Percentiles rank a stretch among this genome's conserved stretches.
phyloP scores from a whole-genome alignment of 768 basidiomycete species.

The Lepiota subincarnata region DNA sequence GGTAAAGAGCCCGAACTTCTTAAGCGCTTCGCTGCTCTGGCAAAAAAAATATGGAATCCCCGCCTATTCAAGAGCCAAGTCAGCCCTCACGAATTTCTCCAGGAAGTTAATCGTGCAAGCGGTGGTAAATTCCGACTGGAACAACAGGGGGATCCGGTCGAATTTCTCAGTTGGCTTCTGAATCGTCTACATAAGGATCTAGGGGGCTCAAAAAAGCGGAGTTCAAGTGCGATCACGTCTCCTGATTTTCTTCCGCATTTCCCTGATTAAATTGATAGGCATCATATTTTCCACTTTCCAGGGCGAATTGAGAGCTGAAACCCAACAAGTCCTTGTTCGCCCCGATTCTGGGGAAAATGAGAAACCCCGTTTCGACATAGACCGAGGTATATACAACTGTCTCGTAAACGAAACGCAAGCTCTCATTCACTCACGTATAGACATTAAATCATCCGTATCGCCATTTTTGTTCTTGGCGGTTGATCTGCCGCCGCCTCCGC shows the following conservation, averaged over 20 bases:
- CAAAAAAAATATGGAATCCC: conserved; percentile 96
- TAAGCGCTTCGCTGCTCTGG: conserved; percentile 79
- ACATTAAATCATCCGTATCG: conserved; percentile 79
- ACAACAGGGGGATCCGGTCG: conserved; percentile 92
- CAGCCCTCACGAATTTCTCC: conserved; percentile 97
- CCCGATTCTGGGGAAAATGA: conserved; percentile 69
- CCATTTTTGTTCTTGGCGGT: conserved; percentile 96
- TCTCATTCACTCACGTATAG: conserved; percentile 35
- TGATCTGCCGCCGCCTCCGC: conserved; percentile 94
- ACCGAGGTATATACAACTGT: conserved; percentile 61
- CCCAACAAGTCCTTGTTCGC: conserved; percentile 87
- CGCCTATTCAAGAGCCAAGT: conserved; percentile 96
- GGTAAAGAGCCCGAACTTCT: conserved; percentile 84
- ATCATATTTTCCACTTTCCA: conserved; percentile 93
- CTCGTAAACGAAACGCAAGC: conserved; percentile 9
- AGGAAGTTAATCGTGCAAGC: conserved; percentile 91
- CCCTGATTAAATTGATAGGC: conserved; percentile 41
- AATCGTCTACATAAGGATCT: conserved; percentile 91
- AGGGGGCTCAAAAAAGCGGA: conserved; percentile 89
- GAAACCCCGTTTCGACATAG: conserved; percentile 91
- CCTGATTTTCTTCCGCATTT: conserved; percentile 14
- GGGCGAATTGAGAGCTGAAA: conserved; percentile 89
- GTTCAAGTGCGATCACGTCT: conserved; percentile 65
- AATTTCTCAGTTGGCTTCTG: conserved; percentile 93
- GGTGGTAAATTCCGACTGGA: conserved; percentile 90